phyloP scores from a whole-genome alignment of 2,329 filamentous ascomycete species.

The Nemania abortiva region DNA sequence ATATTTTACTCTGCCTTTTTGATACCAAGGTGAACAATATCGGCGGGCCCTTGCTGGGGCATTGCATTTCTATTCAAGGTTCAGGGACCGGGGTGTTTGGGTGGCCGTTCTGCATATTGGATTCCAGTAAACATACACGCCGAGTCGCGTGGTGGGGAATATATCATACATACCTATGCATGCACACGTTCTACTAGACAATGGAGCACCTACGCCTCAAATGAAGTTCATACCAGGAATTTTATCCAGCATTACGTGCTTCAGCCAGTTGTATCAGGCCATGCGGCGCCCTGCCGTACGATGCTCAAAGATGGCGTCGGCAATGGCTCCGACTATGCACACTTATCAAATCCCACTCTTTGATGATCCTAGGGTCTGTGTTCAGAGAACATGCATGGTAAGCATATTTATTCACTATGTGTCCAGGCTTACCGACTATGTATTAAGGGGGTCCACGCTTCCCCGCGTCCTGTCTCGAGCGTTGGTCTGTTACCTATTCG shows the following conservation, averaged over 20 bases:
- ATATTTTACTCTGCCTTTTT: neutral
- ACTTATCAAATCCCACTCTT: neutral
- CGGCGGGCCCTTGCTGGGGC: slow-evolving; percentile 19
- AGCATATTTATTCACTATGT: neutral
- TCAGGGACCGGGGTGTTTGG: slow-evolving; percentile 23
- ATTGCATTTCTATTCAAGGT: slow-evolving; percentile 17
- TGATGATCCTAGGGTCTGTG: neutral
- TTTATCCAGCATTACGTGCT: neutral
- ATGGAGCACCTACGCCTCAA: slow-evolving; percentile 15
- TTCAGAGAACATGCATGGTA: neutral
- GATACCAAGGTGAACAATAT: slow-evolving; percentile 27
- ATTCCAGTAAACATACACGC: slow-evolving; percentile 13
- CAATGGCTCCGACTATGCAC: neutral
- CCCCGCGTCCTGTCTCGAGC: slow-evolving; percentile 18
- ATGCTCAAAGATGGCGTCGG: neutral
- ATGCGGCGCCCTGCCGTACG: neutral
- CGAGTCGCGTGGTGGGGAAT: slow-evolving; percentile 3
- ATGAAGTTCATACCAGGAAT: neutral
- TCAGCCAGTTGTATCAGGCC: neutral
- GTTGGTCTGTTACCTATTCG: slow-evolving; percentile 42
- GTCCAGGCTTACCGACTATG: neutral
- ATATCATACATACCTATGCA: slow-evolving; percentile 31
- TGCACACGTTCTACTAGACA: slow-evolving; percentile 32
- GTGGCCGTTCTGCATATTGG: slow-evolving; percentile 27
- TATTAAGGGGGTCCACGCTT: neutral